phyloP scores from a whole-genome alignment of 257 asterid genomes.

The Jacaranda mimosifolia region DNA sequence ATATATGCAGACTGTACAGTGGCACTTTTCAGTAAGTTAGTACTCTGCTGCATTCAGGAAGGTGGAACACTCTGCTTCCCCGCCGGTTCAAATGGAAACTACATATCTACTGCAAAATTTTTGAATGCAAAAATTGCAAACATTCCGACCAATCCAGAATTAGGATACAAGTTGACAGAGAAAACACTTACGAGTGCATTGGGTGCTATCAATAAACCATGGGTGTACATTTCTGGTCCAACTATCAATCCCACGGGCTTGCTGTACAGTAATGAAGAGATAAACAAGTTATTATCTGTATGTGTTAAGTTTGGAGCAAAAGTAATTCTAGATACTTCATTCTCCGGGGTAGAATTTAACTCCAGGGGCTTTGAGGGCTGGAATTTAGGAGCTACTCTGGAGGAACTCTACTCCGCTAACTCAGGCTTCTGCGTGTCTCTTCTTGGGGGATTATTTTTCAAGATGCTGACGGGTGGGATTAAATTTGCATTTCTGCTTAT shows the following conservation, averaged over 20 bases:
- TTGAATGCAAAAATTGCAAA: slow-evolving; percentile 67
- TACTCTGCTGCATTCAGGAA: slow-evolving; percentile 84
- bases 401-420: slow-evolving; percentile 59
- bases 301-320: slow-evolving; percentile 84
- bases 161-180: slow-evolving; percentile 77
- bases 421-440: slow-evolving; percentile 65
- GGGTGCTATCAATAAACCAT: slow-evolving; percentile 65
- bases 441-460: slow-evolving; percentile 85
- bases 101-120: slow-evolving; percentile 80
- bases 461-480: slow-evolving; percentile 91
- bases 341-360: slow-evolving; percentile 80
- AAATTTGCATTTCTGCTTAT: slow-evolving; percentile 79
- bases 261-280: slow-evolving; percentile 85
- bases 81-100: slow-evolving; percentile 86
- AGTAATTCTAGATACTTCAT: slow-evolving; percentile 88
- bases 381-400: slow-evolving; percentile 72
- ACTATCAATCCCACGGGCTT: slow-evolving; percentile 85
- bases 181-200: slow-evolving; percentile 61
- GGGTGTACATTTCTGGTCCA: slow-evolving; percentile 96
- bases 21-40: slow-evolving; percentile 84
- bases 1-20: slow-evolving; percentile 76
- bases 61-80: slow-evolving; percentile 97
- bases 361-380: slow-evolving; percentile 65
- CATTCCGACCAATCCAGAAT: slow-evolving; percentile 60
- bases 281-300: slow-evolving; percentile 55